Evolutionary conservation across 2,329 filamentous ascomycete genomes (phyloP).

Genomic region (Trichophyton verrucosum): DNA sequence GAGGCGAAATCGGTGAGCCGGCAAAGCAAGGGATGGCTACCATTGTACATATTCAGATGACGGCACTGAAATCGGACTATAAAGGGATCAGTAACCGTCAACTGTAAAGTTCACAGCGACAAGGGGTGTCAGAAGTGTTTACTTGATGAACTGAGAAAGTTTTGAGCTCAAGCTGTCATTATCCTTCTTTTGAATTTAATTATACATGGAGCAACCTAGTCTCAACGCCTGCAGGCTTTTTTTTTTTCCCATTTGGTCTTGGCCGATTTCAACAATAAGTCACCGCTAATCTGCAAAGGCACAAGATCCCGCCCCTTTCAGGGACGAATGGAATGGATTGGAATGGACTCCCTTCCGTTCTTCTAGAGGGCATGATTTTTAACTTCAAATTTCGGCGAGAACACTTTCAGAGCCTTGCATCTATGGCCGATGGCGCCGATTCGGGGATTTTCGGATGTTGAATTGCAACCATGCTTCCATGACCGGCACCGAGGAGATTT

Average conservation of each 20-base stretch:
- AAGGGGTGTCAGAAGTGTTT: neutral
- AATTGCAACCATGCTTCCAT: neutral
- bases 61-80: neutral
- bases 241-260: too few species aligned
- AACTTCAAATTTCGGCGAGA: neutral
- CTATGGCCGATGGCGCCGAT: neutral
- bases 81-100: conserved; percentile 2
- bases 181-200: too few species aligned
- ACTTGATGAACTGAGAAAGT: neutral
- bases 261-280: too few species aligned
- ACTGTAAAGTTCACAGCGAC: neutral
- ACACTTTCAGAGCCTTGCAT: neutral
- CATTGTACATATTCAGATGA: neutral
- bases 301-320: too few species aligned
- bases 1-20: neutral
- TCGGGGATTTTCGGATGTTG: neutral
- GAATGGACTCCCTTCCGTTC: too few species aligned
- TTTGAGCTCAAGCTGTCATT: too few species aligned
- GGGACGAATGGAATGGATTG: too few species aligned
- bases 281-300: too few species aligned
- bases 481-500: neutral
- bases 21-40: neutral
- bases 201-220: too few species aligned
- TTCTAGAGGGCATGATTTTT: too few species aligned
- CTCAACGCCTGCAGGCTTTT: too few species aligned